Conservation (phyloP, 441 rosid species). For the Daphne laureola region DNA sequence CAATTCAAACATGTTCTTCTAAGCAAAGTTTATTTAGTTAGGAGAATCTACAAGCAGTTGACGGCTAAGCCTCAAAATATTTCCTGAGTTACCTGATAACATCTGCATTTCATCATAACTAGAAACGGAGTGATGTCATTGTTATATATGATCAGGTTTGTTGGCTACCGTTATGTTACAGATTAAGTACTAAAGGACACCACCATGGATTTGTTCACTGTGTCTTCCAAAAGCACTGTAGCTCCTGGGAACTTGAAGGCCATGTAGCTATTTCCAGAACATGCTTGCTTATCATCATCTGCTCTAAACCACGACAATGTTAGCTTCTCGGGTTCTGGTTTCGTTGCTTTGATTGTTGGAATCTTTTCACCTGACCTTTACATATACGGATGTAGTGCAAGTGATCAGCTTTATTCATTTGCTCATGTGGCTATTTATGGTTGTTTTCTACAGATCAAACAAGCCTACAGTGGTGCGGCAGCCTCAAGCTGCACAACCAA, state of each 20-base stretch:
- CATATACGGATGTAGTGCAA: too few relatives aligned
- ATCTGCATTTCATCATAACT: slow-evolving; percentile 10
- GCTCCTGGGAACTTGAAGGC: slow-evolving; percentile 24
- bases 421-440: too few relatives aligned
- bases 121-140: too few relatives aligned
- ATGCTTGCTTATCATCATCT: slow-evolving; percentile 33
- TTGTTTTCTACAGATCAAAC: too few relatives aligned
- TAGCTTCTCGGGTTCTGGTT: slow-evolving; percentile 31
- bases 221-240: slow-evolving; percentile 10
- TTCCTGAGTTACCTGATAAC: too few relatives aligned
- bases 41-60: too few relatives aligned
- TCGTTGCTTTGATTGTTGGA: slow-evolving; percentile 2
- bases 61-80: too few relatives aligned
- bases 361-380: too few relatives aligned
- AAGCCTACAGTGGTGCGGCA: slow-evolving; percentile 15
- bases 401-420: too few relatives aligned
- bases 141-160: not conserved
- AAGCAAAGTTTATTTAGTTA: too few relatives aligned
- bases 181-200: slow-evolving; percentile 30
- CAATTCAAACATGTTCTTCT: too few relatives aligned
- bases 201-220: slow-evolving; percentile 62
- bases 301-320: slow-evolving; percentile 24
- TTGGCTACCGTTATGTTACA: slow-evolving; percentile 21
- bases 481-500: slow-evolving; percentile 36
- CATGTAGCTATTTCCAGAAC: slow-evolving; percentile 48